These are phyloP conservation scores for Rhamnella rubrinervis DNA, from an alignment of 331 rosid species.

Conservation along the genomic window DNA sequence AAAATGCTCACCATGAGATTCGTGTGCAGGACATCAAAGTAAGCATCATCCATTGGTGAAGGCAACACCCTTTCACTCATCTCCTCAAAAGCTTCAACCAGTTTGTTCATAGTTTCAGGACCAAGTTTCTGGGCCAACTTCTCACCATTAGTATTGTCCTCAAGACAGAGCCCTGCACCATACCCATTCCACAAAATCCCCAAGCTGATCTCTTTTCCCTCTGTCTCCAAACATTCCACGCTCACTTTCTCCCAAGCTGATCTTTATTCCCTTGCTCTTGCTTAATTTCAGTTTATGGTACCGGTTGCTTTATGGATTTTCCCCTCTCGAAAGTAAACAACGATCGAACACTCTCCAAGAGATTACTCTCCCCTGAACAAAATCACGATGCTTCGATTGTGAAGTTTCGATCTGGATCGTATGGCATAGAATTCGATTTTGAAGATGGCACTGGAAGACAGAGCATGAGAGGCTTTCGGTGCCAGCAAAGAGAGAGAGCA, in stretches of 20 bases:
- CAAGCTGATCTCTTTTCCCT: constrained; percentile 20
- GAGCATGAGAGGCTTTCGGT: too few species aligned
- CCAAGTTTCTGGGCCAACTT: constrained; percentile 63
- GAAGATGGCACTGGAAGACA: too few species aligned
- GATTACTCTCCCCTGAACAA: constrained; percentile 6
- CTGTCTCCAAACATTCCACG: constrained; percentile 28
- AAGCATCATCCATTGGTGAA: constrained; percentile 57
- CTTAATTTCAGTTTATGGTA: constrained; percentile 13
- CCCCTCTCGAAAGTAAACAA: constrained; percentile 61
- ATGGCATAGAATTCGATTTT: too few species aligned
- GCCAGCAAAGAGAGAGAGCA: too few species aligned
- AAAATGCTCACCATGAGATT: too few species aligned
- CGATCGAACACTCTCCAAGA: constrained; percentile 25
- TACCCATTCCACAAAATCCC: constrained; percentile 31
- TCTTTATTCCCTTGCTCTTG: constrained; percentile 44
- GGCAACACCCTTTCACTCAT: constrained; percentile 48
- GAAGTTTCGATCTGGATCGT: too few species aligned
- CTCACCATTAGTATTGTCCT: constrained; percentile 77
- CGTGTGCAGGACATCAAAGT: constrained; percentile 44
- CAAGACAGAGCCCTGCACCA: constrained; percentile 45
- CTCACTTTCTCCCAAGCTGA: constrained; percentile 30
- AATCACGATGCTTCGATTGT: too few species aligned
- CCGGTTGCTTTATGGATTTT: constrained; percentile 33
- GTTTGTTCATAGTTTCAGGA: constrained; percentile 57
- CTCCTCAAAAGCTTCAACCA: constrained; percentile 72